A percentile compares a stretch with the other conserved stretches of the same genome.
Evolutionary conservation across 768 basidiomycete genomes (phyloP).

Genomic region (Naematelia aurantialba): DNA sequence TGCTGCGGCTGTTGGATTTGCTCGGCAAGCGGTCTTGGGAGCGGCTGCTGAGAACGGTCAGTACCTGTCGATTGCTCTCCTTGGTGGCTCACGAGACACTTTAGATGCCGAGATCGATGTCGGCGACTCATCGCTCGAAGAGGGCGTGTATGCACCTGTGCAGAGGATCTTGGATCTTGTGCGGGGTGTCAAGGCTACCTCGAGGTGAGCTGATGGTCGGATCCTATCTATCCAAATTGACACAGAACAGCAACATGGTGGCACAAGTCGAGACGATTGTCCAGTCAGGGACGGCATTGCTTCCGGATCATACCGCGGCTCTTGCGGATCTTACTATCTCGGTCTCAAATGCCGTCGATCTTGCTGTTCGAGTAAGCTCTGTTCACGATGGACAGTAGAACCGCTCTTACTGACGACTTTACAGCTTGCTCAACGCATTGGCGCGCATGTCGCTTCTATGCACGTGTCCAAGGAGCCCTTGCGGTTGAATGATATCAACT

Average conservation of each 20-base stretch:
- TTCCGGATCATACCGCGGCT: slow-evolving; percentile 42
- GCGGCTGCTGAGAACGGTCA: slow-evolving; percentile 74
- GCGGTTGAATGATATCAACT: slow-evolving; percentile 66
- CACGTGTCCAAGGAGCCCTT: slow-evolving; percentile 73
- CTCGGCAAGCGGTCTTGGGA: slow-evolving; percentile 75
- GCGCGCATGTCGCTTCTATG: slow-evolving; percentile 77
- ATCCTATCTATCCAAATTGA: neutral
- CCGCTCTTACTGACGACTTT: slow-evolving; percentile 7
- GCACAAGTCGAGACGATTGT: slow-evolving; percentile 78
- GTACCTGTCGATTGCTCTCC: slow-evolving; percentile 8
- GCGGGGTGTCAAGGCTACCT: slow-evolving; percentile 71
- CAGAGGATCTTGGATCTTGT: slow-evolving; percentile 77
- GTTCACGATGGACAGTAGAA: neutral
- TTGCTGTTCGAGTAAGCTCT: slow-evolving; percentile 75
- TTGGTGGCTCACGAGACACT: slow-evolving; percentile 5
- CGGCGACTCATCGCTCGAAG: slow-evolving; percentile 69
- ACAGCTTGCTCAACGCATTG: slow-evolving; percentile 83
- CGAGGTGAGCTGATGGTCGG: slow-evolving; percentile 58
- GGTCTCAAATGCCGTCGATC: slow-evolving; percentile 78
- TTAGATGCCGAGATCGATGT: slow-evolving; percentile 70
- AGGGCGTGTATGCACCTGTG: slow-evolving; percentile 75
- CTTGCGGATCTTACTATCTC: slow-evolving; percentile 35
- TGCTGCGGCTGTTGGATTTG: slow-evolving; percentile 81
- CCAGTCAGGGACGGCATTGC: slow-evolving; percentile 67
- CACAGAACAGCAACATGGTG: slow-evolving; percentile 68